phyloP scores from a whole-genome alignment of 345 rosid species.

The Dipteronia sinensis region DNA sequence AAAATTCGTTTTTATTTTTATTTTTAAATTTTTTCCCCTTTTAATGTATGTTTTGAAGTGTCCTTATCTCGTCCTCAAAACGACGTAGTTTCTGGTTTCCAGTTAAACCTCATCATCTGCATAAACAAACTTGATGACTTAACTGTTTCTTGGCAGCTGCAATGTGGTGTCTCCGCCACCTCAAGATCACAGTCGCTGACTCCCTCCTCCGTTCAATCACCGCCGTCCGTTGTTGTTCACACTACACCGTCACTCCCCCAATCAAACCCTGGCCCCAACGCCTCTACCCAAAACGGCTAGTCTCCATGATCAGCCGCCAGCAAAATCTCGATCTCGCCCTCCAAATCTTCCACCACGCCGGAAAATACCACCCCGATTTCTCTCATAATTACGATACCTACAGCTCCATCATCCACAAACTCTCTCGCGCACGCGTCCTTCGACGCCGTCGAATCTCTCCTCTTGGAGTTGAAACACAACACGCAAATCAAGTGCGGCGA shows the following conservation, averaged over 20 bases:
- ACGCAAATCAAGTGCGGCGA: constrained; percentile 66
- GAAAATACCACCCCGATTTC: constrained; percentile 68
- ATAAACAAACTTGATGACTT: not conserved
- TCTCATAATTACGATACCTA: constrained; percentile 73
- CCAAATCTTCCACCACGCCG: constrained; percentile 84
- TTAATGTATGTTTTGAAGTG: too few relatives aligned
- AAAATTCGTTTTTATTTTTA: too few relatives aligned
- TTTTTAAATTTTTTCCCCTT: too few relatives aligned
- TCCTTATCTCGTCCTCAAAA: not conserved
- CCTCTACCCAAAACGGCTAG: constrained; percentile 76
- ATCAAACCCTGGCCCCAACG: constrained; percentile 86
- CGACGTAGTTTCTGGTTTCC: not conserved
- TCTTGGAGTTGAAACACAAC: constrained; percentile 46
- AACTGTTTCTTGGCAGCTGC: not conserved
- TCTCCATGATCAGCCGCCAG: constrained; percentile 71
- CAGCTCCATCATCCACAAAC: constrained; percentile 70
- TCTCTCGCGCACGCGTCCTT: constrained; percentile 89
- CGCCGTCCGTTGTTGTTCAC: constrained; percentile 9
- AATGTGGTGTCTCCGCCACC: constrained; percentile 13
- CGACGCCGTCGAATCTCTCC: constrained; percentile 59
- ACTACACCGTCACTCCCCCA: constrained; percentile 63
- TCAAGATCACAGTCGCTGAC: not conserved
- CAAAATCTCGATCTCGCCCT: constrained; percentile 85
- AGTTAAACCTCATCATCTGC: not conserved
- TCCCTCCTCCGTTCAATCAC: constrained; percentile 16